Base-by-base conservation (phyloP, 345 rosid genomes). In the Orychophragmus violaceus region DNA sequence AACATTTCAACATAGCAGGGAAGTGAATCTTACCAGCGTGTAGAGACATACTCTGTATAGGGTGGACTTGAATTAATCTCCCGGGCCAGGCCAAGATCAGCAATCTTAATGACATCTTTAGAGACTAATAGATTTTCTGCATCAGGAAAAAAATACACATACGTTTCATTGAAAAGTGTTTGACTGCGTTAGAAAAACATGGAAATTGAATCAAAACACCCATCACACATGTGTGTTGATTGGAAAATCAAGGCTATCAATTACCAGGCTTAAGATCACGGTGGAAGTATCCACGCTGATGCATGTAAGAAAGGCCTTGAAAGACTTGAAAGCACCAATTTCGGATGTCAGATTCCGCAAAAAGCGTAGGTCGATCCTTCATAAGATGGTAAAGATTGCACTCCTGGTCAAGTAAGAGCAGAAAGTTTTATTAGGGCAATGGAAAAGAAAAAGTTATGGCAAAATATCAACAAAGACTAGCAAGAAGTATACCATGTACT, bases 241-340 rank as follows among this genome's bases (percentile, higher is more conserved):
- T 59, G 62, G 41, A 22, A 45, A 67, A 51, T 42, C 42, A 62
- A 53, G 50, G 57, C 61, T 42, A 59, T 30, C 21, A 62, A 14
- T 62, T 84, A 93, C 98, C 98, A 70, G 98, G 98, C 82, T 93
- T 93, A 39, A 93, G 88, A 75, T 93, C 98, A 62, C 98, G 97
- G 71, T 93, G 98, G 69, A 93, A 93, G 72, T 90, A 93, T 62
- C 98, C 98, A 49, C 80, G 87, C 70, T 85, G 96, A 71, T 93
- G 96, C 89, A 93, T 84, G 74, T 93, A 87, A 59, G 95, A 84
- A 68, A 93, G 97, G 57, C 96, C 98, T 77, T 90, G 97, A 65
- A 93, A 90, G 35, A 93, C 91, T 88, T 93, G 98, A 71, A 88
- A 90, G 78, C 87, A 93, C 97, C 96, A 88, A 75, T 88, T 88